A percentile compares a stretch with the other conserved stretches of the same genome.
Evolutionary conservation across 805 yeast species (phyloP).

Genomic region (Ogataea paradorogensis): DNA sequence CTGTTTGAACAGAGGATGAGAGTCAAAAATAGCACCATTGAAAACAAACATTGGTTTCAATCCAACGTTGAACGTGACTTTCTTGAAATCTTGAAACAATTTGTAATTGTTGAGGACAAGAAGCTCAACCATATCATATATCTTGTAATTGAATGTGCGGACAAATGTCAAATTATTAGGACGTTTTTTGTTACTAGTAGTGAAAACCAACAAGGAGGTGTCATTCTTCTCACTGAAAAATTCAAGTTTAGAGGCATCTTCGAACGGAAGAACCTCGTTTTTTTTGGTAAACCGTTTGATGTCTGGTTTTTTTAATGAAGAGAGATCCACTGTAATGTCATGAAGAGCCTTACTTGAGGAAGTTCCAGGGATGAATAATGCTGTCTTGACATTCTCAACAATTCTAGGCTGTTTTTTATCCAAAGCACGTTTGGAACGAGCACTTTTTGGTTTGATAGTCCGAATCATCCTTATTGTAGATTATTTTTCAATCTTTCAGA

Average conservation of each 20-base stretch:
- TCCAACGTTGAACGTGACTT: constrained; percentile 79
- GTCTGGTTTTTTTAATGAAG: constrained; percentile 88
- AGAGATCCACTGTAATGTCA: constrained; percentile 83
- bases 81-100: constrained; percentile 75
- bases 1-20: constrained; percentile 81
- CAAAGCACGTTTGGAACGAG: constrained; percentile 91
- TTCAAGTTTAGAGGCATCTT: constrained; percentile 79
- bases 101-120: constrained; percentile 66
- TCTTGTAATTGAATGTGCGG: constrained; percentile 84
- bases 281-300: constrained; percentile 83
- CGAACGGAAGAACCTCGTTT: constrained; percentile 90
- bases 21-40: constrained; percentile 88
- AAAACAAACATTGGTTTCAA: constrained; percentile 92
- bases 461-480: constrained; percentile 32
- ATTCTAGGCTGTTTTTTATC: constrained; percentile 86
- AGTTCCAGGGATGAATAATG: constrained; percentile 87
- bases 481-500: constrained; percentile 1
- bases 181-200: constrained; percentile 83
- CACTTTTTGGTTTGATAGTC: constrained; percentile 82
- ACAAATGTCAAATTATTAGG: constrained; percentile 86
- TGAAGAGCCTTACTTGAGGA: constrained; percentile 76
- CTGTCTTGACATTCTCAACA: constrained; percentile 85
- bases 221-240: constrained; percentile 96
- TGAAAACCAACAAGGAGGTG: constrained; percentile 74
- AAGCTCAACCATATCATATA: constrained; percentile 93